These are phyloP conservation scores for Eimeria acervulina DNA, from an alignment of 169 alveolate genomes.

Conservation along the genomic window DNA sequence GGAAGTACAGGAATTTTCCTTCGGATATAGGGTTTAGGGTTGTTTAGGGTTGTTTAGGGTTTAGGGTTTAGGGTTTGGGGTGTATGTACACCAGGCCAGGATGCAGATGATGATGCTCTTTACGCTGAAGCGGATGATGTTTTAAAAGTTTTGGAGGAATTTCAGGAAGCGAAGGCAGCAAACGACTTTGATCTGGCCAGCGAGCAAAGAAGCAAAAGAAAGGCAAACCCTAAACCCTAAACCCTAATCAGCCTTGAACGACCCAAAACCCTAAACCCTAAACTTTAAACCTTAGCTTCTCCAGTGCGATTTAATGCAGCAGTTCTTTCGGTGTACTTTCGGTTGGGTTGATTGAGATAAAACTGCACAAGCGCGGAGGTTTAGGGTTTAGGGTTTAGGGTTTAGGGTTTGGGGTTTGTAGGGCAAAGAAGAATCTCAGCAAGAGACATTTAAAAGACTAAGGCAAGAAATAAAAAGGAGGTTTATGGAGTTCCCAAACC, in stretches of 20 bases:
- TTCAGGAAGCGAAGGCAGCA: conserved; percentile 76
- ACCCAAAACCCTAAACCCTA: conserved; percentile 28
- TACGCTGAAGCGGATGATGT: conserved; percentile 84
- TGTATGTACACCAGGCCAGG: conserved; percentile 78
- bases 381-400: conserved; percentile 40
- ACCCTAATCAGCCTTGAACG: no score
- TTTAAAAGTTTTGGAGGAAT: conserved; percentile 61
- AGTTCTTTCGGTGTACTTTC: no score
- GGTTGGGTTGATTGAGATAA: no score
- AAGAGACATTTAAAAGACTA: background rate
- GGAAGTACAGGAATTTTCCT: background rate
- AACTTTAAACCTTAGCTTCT: background rate
- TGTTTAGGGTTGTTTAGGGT: conserved; percentile 19
- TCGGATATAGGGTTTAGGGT: background rate
- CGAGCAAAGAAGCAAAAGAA: background rate
- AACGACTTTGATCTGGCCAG: background rate
- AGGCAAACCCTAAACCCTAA: conserved; percentile 41
- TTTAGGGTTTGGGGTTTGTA: conserved; percentile 6
- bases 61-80: conserved; percentile 51
- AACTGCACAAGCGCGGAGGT: no score
- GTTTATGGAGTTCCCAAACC: background rate
- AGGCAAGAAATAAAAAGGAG: background rate
- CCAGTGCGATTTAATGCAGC: no score
- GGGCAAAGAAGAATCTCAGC: conserved; percentile 25
- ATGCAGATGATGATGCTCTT: conserved; percentile 84